Evolutionary conservation across 2,329 filamentous ascomycete species (phyloP), one percentile per base, ranked within the genome.

Genomic region (Dendryphion nanum): DNA sequence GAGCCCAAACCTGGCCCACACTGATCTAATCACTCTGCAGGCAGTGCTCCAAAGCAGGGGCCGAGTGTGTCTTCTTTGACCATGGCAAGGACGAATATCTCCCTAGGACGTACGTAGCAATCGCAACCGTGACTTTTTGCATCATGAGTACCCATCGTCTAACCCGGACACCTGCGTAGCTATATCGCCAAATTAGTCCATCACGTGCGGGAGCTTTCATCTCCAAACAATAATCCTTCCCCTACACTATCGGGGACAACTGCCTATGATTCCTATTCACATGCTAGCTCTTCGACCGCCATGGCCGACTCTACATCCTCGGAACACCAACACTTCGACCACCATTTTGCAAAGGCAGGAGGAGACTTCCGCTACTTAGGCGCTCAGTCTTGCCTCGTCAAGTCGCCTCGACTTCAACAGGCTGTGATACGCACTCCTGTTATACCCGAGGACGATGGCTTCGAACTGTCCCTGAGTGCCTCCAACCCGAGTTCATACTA

Each of bases 31-130:
- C 23, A 3, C 10, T n/a, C 10, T 26, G n/a, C 23, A 33, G 18
- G 36, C 61, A 65, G 49, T 65, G 61, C 40, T 57, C 57, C 28
- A 65, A 64, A 44, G 59, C 61, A 10, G 53, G 53, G 7, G 57
- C 56, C 13, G 59, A 64, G 16, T 65, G 61, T 42, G 44, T 61
- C 24, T 65, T 61, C 42, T 56, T 51, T 38, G 61, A 65, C 40
- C 58, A 63, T 35, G 61, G 59, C 20, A 52, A 55, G 19, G 54
- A 59, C 21, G 51, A 57, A 18, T 39, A 55, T 15, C 45, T 65
- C 3, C 52, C 58, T 12, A 53, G 61, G 39, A 62, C 54, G 60
- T 55, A 45, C 33, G 44, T 37, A 10, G 7, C 5, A 26, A 30
- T 30, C 13, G 28, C 32, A 26, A 18, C 30, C 30, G 29, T 18